Conservation (phyloP, 1,284 basidiomycete species). For the Peniophora sp. region DNA sequence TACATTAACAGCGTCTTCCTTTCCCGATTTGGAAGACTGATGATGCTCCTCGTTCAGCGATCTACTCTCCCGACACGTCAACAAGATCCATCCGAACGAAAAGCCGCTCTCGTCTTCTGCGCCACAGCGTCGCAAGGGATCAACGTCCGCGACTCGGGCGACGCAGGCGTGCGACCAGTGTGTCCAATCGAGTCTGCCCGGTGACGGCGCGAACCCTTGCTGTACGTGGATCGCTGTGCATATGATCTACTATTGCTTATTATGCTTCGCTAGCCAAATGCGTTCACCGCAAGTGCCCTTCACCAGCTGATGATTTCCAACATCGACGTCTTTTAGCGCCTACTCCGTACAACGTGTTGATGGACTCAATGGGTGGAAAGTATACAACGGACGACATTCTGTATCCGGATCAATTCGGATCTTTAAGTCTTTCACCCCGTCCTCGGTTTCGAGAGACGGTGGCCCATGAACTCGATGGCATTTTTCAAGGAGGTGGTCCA, state of each 20-base stretch:
- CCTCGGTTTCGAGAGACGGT: too few species aligned
- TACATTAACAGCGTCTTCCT: slow-evolving; percentile 19
- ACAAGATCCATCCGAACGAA: slow-evolving; percentile 81
- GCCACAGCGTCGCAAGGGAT: slow-evolving; percentile 43
- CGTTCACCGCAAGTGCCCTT: slow-evolving; percentile 58
- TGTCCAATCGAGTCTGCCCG: slow-evolving; percentile 72
- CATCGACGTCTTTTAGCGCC: too few species aligned
- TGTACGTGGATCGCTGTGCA: slow-evolving; percentile 40
- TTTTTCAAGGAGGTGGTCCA: too few species aligned
- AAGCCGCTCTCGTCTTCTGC: slow-evolving; percentile 43
- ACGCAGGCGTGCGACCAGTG: slow-evolving; percentile 84
- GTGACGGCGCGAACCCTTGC: slow-evolving; percentile 78
- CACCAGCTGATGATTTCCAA: too few species aligned
- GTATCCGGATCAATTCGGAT: too few species aligned
- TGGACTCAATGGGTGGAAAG: too few species aligned
- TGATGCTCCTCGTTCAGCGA: slow-evolving; percentile 47
- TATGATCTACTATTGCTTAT: slow-evolving; percentile 1
- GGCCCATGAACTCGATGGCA: too few species aligned
- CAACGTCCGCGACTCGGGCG: slow-evolving; percentile 55
- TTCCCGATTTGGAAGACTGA: background rate
- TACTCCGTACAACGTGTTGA: too few species aligned
- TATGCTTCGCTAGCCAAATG: slow-evolving; percentile 61
- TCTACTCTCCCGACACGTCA: slow-evolving; percentile 80
- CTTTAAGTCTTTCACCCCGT: too few species aligned
- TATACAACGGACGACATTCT: too few species aligned